Evolutionary conservation across 2,329 filamentous ascomycete genomes (phyloP).

Genomic region (Penicillium sp.): DNA sequence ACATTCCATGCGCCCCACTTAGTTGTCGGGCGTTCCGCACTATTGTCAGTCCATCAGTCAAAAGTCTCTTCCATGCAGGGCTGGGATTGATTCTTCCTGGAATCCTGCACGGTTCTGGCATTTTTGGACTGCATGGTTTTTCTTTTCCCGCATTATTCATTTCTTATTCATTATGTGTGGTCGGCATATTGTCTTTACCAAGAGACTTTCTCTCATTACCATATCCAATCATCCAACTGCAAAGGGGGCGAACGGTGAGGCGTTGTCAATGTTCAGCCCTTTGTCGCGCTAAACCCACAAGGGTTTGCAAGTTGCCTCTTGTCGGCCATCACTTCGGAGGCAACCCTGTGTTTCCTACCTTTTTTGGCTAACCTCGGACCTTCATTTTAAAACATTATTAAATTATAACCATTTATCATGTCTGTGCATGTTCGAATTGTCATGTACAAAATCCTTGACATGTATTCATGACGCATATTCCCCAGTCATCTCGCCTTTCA

Average conservation of each 20-base stretch:
- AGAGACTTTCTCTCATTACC: neutral
- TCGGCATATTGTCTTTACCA: neutral
- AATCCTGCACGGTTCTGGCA: neutral
- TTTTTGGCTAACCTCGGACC: neutral
- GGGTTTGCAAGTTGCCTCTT: conserved; percentile 3
- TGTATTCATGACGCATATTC: neutral
- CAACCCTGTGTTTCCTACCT: neutral
- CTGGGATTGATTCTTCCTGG: neutral
- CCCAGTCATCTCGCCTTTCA: neutral
- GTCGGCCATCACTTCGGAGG: neutral
- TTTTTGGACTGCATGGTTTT: neutral
- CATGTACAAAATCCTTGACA: neutral
- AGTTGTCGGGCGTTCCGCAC: conserved; percentile 1
- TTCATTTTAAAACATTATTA: neutral
- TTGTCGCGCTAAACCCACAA: neutral
- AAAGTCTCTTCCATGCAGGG: neutral
- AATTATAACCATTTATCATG: neutral
- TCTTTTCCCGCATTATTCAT: neutral
- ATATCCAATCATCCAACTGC: neutral
- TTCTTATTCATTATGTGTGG: neutral
- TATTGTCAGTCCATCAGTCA: neutral
- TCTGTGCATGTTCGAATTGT: neutral
- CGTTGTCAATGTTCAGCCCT: neutral
- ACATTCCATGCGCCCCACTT: conserved; percentile 6
- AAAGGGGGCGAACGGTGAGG: neutral